Evolutionary conservation across 768 basidiomycete species (phyloP).

Genomic region (Podaxis mareebaensis): DNA sequence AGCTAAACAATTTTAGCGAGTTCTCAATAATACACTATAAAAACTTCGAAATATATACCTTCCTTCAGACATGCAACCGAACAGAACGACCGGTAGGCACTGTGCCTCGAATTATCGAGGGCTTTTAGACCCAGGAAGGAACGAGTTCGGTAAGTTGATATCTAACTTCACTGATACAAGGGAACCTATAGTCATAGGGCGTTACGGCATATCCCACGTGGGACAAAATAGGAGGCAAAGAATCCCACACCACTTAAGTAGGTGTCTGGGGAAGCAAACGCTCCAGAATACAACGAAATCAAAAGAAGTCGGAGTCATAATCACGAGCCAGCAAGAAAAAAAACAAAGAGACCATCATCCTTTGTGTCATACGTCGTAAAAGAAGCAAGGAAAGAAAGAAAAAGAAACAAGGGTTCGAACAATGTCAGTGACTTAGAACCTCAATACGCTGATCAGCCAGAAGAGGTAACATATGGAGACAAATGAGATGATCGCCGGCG

Average conservation of each 20-base stretch:
- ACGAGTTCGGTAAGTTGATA: too few species aligned
- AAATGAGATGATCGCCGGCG: slow-evolving; percentile 1
- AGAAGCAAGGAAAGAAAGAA: neutral
- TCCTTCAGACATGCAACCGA: neutral
- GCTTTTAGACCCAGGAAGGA: too few species aligned
- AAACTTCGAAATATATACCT: neutral
- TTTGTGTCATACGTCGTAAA: neutral
- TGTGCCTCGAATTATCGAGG: neutral
- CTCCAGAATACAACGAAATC: neutral
- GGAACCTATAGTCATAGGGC: neutral
- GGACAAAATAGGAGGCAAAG: neutral
- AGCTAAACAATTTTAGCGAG: slow-evolving; percentile 1
- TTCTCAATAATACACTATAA: neutral
- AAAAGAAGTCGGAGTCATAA: neutral
- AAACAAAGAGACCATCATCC: neutral
- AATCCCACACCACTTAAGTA: neutral
- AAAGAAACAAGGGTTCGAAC: neutral
- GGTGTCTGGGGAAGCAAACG: neutral
- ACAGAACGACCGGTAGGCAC: neutral
- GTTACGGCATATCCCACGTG: neutral
- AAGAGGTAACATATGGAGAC: neutral
- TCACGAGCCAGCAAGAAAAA: neutral
- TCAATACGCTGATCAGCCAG: neutral
- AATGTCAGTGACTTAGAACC: neutral
- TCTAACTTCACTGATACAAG: too few species aligned